A percentile compares a stretch with the other conserved stretches of the same genome.
Evolutionary conservation across 179 eudicot species (phyloP).

Genomic region (Heliamphora pulchella): DNA sequence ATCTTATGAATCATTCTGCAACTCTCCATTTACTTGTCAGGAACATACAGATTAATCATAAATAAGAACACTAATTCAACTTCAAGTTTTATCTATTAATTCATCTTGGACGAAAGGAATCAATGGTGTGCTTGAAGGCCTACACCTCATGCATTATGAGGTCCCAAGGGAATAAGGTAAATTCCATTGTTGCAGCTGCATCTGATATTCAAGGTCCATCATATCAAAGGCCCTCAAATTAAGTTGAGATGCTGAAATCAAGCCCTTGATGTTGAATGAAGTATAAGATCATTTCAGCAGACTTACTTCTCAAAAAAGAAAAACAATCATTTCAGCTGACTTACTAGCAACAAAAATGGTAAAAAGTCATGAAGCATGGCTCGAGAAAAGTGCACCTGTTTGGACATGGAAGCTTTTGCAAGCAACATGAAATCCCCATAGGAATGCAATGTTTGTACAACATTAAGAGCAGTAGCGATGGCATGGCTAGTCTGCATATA

Average conservation of each 20-base stretch:
- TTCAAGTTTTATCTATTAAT: not conserved
- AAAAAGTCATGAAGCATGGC: not conserved
- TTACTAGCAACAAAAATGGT: not conserved
- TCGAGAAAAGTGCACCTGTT: constrained; percentile 44
- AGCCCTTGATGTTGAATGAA: not conserved
- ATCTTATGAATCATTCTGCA: not conserved
- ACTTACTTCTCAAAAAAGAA: too few species aligned
- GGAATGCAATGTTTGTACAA: constrained; percentile 68
- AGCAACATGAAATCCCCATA: constrained; percentile 79
- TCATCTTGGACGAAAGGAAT: too few species aligned
- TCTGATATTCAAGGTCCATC: not conserved
- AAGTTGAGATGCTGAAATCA: not conserved
- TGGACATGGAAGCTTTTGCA: constrained; percentile 57
- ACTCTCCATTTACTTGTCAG: not conserved
- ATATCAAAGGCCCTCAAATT: not conserved
- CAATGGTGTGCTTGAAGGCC: too few species aligned
- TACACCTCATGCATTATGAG: not conserved
- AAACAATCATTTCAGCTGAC: too few species aligned
- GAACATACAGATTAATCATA: not conserved
- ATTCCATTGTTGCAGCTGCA: not conserved
- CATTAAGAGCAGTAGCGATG: constrained; percentile 73
- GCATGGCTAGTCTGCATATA: constrained; percentile 64
- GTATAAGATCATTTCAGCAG: not conserved
- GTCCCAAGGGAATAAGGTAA: not conserved
- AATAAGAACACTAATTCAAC: not conserved